Conservation (phyloP, 306 rosid species). For the Cucumis melo region DNA sequence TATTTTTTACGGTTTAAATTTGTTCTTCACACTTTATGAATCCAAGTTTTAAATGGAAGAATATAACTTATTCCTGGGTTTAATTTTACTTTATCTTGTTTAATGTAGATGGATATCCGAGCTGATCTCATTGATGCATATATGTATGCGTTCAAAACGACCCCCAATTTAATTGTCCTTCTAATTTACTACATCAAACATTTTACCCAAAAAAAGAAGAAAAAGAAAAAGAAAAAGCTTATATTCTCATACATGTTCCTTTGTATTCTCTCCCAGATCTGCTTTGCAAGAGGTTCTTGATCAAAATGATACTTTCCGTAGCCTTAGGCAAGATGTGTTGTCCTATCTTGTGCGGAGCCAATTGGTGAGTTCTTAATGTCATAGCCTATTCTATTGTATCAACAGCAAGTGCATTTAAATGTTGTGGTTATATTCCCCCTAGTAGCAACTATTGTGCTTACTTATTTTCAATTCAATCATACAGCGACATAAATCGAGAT, state of each 20-base stretch:
- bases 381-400: constrained; percentile 12
- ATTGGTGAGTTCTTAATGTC: constrained; percentile 58
- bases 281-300: constrained; percentile 72
- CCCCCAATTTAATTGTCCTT: constrained; percentile 13
- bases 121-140: constrained; percentile 98
- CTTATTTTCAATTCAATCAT: constrained; percentile 83
- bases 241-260: constrained; percentile 8
- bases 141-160: constrained; percentile 91
- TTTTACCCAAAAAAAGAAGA: not conserved
- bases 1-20: not conserved
- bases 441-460: constrained; percentile 70
- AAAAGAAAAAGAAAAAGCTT: not conserved
- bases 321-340: constrained; percentile 76
- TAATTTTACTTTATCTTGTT: constrained; percentile 4
- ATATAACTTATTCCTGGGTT: not conserved
- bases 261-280: constrained; percentile 42
- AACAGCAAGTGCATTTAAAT: constrained; percentile 25
- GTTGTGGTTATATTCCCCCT: constrained; percentile 83
- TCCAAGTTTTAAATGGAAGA: not conserved
- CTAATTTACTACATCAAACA: not conserved
- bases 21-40: not conserved
- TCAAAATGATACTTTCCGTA: constrained; percentile 52
- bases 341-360: constrained; percentile 95
- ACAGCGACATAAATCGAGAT: constrained; percentile 78
- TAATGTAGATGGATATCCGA: constrained; percentile 75